Evolutionary conservation across 495 filamentous ascomycete species (phyloP).

Genomic region (Arthonia radiata): DNA sequence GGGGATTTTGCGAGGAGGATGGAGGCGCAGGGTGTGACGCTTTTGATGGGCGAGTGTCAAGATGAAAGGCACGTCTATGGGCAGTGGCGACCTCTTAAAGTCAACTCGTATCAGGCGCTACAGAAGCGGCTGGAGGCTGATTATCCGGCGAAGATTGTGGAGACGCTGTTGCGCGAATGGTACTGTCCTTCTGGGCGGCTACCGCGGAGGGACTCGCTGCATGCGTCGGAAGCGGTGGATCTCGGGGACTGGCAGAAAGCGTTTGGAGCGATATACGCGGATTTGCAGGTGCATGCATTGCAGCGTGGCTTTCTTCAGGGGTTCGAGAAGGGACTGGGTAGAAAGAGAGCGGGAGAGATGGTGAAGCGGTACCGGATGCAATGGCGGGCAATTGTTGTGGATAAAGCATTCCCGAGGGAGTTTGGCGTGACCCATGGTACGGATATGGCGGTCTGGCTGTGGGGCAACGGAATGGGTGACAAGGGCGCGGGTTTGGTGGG

Average conservation of each 20-base stretch:
- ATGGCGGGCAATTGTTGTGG: slow-evolving; percentile 21
- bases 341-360: no score
- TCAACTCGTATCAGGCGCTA: slow-evolving; percentile 10
- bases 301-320: slow-evolving; percentile 12
- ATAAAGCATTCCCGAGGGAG: slow-evolving; percentile 15
- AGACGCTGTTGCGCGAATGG: slow-evolving; percentile 14
- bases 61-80: slow-evolving; percentile 29
- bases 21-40: slow-evolving; percentile 17
- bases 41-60: slow-evolving; percentile 29
- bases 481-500: slow-evolving; percentile 9
- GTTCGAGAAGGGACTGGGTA: slow-evolving; percentile 8
- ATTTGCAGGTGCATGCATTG: slow-evolving; percentile 25
- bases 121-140: slow-evolving; percentile 25
- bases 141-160: slow-evolving; percentile 21
- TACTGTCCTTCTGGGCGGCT: slow-evolving; percentile 21
- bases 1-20: slow-evolving; percentile 22
- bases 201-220: no score
- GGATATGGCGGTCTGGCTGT: slow-evolving; percentile 32
- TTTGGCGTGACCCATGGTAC: slow-evolving; percentile 34
- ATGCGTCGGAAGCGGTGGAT: slow-evolving; percentile 1
- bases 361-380: slow-evolving; percentile 26
- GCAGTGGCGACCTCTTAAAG: slow-evolving; percentile 15
- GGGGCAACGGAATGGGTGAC: slow-evolving; percentile 27
- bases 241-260: slow-evolving; percentile 12
- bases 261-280: slow-evolving; percentile 30